Evolutionary conservation across 2,329 filamentous ascomycete genomes (phyloP).

Genomic region (Penicillium sp.): DNA sequence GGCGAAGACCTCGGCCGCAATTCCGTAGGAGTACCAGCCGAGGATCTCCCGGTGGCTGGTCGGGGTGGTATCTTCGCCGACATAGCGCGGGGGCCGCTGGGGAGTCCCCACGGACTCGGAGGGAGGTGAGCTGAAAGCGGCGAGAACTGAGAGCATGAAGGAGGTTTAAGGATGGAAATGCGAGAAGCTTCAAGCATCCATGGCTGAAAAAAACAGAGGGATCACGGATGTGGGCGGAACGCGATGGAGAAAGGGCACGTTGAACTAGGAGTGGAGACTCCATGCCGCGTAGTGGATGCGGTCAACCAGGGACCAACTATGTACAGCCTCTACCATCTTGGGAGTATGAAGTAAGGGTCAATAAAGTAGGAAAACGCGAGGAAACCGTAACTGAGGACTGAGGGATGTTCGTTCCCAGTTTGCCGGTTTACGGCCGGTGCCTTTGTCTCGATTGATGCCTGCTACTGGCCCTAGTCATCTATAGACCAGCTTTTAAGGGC

Average conservation of each 20-base stretch:
- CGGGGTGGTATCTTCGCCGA: conserved; percentile 75
- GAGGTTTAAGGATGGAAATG: conserved; percentile 1
- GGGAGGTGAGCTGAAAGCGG: conserved; percentile 15
- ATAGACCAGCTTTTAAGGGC: too few species aligned
- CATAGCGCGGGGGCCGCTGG: conserved; percentile 53
- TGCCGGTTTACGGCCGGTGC: too few species aligned
- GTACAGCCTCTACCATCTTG: too few species aligned
- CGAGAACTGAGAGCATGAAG: conserved; percentile 20
- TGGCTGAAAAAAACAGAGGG: not conserved
- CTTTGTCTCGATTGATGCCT: too few species aligned
- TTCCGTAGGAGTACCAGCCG: conserved; percentile 90
- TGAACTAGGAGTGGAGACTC: not conserved
- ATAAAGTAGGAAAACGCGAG: too few species aligned
- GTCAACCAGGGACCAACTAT: not conserved
- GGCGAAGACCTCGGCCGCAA: conserved; percentile 92
- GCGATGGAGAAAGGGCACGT: not conserved
- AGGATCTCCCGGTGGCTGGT: conserved; percentile 75
- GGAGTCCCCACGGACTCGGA: conserved; percentile 16
- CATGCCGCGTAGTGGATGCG: not conserved
- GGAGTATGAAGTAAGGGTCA: too few species aligned
- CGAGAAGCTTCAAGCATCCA: not conserved
- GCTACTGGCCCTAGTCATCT: too few species aligned
- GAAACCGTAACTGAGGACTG: too few species aligned
- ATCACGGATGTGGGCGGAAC: conserved; percentile 18
- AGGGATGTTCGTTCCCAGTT: too few species aligned